Percentiles rank a stretch among this genome's conserved stretches.
Conservation (phyloP, 495 filamentous ascomycete species). For the Podospora tetraspora region DNA sequence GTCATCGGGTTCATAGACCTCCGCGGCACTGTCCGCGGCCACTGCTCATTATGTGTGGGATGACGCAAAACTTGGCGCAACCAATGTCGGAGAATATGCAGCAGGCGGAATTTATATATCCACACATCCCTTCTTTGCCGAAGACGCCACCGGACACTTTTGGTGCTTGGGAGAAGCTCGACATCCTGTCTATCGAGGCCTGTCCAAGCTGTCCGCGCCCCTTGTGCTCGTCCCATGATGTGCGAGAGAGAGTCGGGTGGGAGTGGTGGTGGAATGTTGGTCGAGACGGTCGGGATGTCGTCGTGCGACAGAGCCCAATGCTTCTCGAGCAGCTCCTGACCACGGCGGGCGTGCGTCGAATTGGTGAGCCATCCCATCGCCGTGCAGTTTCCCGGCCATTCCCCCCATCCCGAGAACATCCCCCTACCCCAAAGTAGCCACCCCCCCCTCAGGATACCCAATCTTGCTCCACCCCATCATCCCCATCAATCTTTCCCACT, state of each 20-base stretch:
- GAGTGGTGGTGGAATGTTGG: not conserved
- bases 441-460: not conserved
- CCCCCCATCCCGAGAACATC: no score
- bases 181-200: not conserved
- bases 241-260: not conserved
- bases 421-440: no score
- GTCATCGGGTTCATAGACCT: not conserved
- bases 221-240: not conserved
- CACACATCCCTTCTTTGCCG: not conserved
- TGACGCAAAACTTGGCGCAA: not conserved
- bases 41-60: no score
- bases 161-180: not conserved
- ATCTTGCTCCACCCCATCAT: not conserved
- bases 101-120: not conserved
- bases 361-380: not conserved
- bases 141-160: not conserved
- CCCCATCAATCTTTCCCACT: not conserved
- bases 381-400: not conserved
- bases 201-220: not conserved
- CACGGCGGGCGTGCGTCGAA: no score
- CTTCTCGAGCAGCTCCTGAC: no score
- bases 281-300: not conserved
- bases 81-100: not conserved
- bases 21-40: no score
- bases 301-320: no score